Base-by-base conservation (phyloP, 1,284 basidiomycete species). In the Lentinula novae-zelandiae region DNA sequence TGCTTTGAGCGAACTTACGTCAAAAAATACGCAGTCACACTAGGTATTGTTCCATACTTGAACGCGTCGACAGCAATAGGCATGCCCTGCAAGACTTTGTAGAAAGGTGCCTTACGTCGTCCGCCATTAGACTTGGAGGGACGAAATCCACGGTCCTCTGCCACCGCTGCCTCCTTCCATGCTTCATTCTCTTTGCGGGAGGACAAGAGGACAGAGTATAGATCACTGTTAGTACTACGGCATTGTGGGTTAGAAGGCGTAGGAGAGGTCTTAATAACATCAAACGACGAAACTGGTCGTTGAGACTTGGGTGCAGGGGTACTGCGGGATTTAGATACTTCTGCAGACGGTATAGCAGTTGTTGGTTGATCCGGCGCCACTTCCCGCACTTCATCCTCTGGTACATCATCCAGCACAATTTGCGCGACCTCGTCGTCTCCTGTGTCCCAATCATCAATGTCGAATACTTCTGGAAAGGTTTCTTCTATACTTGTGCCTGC, bases 81-180 rank as follows among this genome's bases (percentile, higher is more conserved):
- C 95, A 98, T 98, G 2, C 97, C 96, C 65, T 94, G 92, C 65
- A 99, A 75, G n/a, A 95, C 84, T 76, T 97, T 98, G 76, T 96
- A 97, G 71, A 97, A 97, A 0, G 95, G 95, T 1, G 94, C 93
- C 60, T 86, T 87, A 57, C 92, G 77, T 44, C 89, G 80, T 33
- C 81, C 82, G n/a, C 80, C 81, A 53, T 81, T 81, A 12, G 72
- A 73, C 64, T 82, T 83, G 10, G 73, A 78, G 2, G 78, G 71
- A 20, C 76, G 76, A 65, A 78, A 78, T 60, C 72, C 76, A 27
- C 77, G 78, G 58, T 82, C 78, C 65, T 87, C 83, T 1, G 73
- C 76, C 13, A 72, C 70, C 17, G 84, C 82, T 0, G 88, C 93
- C 69, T 93, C 90, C 68, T 87, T 89, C 94, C 94, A 96, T 8